phyloP scores from a whole-genome alignment of 2,329 filamentous ascomycete genomes.

The Botrytis pseudocinerea region DNA sequence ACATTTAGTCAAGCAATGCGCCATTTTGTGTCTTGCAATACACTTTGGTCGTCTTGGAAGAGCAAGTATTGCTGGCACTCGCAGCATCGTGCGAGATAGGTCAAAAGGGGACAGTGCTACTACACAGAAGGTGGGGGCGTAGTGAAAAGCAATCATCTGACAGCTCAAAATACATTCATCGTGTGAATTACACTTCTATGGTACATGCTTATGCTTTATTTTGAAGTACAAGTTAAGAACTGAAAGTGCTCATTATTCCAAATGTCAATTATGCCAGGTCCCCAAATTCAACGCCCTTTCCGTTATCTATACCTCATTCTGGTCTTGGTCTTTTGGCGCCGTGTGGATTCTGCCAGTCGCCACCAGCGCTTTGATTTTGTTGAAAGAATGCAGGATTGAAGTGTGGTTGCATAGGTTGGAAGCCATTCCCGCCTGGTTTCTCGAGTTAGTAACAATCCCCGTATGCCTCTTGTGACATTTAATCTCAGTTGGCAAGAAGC shows the following conservation, averaged over 20 bases:
- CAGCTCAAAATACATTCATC: slow-evolving; percentile 18
- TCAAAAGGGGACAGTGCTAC: background rate
- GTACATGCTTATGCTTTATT: slow-evolving; percentile 24
- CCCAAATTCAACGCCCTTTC: slow-evolving; percentile 19
- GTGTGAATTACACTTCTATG: slow-evolving; percentile 18
- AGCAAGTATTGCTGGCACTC: background rate
- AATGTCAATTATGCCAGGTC: slow-evolving; percentile 15
- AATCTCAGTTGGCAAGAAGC: background rate
- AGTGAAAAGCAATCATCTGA: slow-evolving; percentile 3
- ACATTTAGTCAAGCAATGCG: background rate
- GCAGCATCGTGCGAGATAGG: background rate
- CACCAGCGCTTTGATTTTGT: slow-evolving; percentile 48
- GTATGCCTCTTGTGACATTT: background rate
- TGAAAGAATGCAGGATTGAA: slow-evolving; percentile 76
- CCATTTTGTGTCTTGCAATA: background rate
- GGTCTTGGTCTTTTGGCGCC: slow-evolving; percentile 77
- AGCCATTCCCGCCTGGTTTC: slow-evolving; percentile 49
- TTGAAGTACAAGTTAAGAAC: slow-evolving; percentile 24
- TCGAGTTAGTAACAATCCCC: slow-evolving; percentile 19
- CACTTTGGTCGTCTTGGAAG: background rate
- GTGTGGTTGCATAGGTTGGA: slow-evolving; percentile 67
- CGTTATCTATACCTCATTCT: slow-evolving; percentile 46
- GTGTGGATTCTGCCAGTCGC: slow-evolving; percentile 76
- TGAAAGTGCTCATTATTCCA: slow-evolving; percentile 22
- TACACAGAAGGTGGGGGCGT: background rate